Percentiles rank a stretch among this genome's conserved stretches.
Evolutionary conservation across 495 filamentous ascomycete genomes (phyloP).

Genomic region (Penicillium desertorum): DNA sequence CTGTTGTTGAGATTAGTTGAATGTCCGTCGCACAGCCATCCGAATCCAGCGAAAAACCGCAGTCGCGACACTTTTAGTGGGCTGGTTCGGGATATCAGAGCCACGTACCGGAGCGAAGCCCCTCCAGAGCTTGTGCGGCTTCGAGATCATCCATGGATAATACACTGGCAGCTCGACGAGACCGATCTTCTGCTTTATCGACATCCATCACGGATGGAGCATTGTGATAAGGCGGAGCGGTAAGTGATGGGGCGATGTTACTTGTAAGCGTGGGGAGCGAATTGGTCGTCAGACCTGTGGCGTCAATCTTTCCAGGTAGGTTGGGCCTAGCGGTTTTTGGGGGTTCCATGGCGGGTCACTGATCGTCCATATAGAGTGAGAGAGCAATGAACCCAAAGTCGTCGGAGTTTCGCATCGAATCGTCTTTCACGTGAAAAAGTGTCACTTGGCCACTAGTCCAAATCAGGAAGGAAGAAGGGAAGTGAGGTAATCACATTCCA

Average conservation of each 20-base stretch:
- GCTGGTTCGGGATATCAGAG: conserved; percentile 15
- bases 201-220: conserved; percentile 43
- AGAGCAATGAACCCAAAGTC: not conserved
- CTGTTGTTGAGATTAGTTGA: conserved; percentile 23
- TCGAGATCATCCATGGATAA: conserved; percentile 82
- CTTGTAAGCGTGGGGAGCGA: conserved; percentile 8
- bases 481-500: conserved; percentile 9
- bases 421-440: conserved; percentile 16
- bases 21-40: conserved; percentile 6
- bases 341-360: conserved; percentile 14
- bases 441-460: conserved; percentile 5
- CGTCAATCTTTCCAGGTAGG: conserved; percentile 1
- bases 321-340: not conserved
- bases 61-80: conserved; percentile 1
- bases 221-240: conserved; percentile 27
- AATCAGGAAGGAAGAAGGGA: conserved; percentile 8
- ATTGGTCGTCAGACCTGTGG: conserved; percentile 8
- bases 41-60: not conserved
- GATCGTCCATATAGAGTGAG: conserved; percentile 11
- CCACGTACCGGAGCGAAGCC: conserved; percentile 73
- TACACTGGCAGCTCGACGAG: conserved; percentile 47
- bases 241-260: conserved; percentile 12
- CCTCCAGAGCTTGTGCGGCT: conserved; percentile 83
- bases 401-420: conserved; percentile 9
- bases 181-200: conserved; percentile 43